Evolutionary conservation across 345 rosid species (phyloP), one percentile per base, ranked within the genome.

Genomic region (Euphorbia lathyris): DNA sequence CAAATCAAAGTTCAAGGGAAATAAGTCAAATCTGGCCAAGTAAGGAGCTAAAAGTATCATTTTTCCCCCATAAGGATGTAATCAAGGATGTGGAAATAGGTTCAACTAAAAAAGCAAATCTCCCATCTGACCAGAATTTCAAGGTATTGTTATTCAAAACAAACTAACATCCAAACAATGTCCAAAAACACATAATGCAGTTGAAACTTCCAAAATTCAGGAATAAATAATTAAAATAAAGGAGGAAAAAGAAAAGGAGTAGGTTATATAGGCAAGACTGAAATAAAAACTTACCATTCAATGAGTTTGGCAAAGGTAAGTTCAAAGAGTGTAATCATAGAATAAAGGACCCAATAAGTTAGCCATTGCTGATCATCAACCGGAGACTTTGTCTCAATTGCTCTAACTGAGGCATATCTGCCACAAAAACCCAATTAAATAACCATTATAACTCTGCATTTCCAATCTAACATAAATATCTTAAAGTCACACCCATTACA

Each of bases 301-400:
- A 96, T 88, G 72, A 88, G 80, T 85, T 86, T 92, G 36, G 86
- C 85, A 71, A 94, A 94, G 10, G 98, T 94, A 74, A 92, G 97
- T 84, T 95, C 99, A 32, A 90, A 74, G 74, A 95, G 92, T 5
- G 99, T 81, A 67, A 88, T 84, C 84, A 92, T 78, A 11, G 97
- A 95, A 72, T 95, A 92, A 40, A 95, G 92, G 61, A 95, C 91
- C 97, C 98, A 92, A 69, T 95, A 95, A 38, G 98, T 87, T 48
- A 95, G 90, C 99, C 98, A 92, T 60, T 95, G 98, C 73, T 86
- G 83, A 77, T 95, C 99, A 80, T 92, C 99, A 27, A 79, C 78
- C 8, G 78, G 89, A 69, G 98, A 88, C 61, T 85, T 89, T 32
- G 93, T 87, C 86, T 95, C 97, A 76, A 89, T 91, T 52, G 97